Percentiles rank a stretch among this genome's conserved stretches.
Evolutionary conservation across 2,329 filamentous ascomycete species (phyloP).

Genomic region (Cytospora mali): DNA sequence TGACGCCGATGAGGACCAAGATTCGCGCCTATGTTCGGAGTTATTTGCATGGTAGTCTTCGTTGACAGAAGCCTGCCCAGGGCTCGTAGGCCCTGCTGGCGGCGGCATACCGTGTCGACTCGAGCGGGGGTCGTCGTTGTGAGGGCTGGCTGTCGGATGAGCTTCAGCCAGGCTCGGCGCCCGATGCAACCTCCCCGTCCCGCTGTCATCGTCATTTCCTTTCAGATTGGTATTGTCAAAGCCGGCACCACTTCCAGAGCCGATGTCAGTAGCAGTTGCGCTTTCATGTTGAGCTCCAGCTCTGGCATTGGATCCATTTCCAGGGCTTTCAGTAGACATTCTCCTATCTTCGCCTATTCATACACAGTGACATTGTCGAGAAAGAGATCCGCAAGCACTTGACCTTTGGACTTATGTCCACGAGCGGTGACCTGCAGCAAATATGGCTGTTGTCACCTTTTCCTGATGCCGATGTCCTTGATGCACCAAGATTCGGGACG

Average conservation of each 20-base stretch:
- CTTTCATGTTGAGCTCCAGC: not conserved
- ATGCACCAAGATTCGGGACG: not conserved
- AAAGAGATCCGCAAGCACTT: not conserved
- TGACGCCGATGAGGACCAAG: conserved; percentile 32
- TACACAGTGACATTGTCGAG: not conserved
- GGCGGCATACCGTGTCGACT: conserved; percentile 17
- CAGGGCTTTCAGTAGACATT: conserved; percentile 1
- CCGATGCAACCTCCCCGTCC: conserved; percentile 37
- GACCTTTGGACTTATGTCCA: not conserved
- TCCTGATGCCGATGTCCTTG: not conserved
- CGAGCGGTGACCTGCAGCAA: not conserved
- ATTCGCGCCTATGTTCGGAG: not conserved
- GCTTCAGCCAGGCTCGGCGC: conserved; percentile 38
- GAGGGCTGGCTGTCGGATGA: conserved; percentile 32
- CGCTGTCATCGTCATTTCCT: not conserved
- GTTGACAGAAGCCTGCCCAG: conserved; percentile 4
- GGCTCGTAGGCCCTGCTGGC: conserved; percentile 21
- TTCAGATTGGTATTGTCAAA: conserved; percentile 17
- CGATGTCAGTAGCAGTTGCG: not conserved
- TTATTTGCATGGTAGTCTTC: not conserved
- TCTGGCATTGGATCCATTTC: not conserved
- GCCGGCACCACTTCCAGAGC: not conserved
- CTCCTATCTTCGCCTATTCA: not conserved
- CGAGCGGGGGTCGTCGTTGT: conserved; percentile 27
- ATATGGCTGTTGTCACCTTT: not conserved